Conservation (phyloP, 139 green algal genomes). For the Mychonastes homosphaera region DNA sequence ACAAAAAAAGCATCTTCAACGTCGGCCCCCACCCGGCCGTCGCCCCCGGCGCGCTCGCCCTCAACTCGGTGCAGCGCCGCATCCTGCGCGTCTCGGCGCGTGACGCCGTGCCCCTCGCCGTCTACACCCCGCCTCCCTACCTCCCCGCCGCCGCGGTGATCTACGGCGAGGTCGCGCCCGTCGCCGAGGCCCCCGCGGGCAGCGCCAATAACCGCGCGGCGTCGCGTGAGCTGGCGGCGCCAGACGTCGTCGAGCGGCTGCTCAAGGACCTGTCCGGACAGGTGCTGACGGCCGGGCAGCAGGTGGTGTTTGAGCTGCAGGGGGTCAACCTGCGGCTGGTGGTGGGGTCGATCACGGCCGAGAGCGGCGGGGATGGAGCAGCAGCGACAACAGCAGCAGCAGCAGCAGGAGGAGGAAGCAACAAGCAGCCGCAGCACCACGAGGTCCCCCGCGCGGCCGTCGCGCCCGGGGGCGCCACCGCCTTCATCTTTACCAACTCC, state of each 20-base stretch:
- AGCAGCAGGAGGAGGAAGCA: too few relatives aligned
- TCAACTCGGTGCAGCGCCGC: slow-evolving; percentile 85
- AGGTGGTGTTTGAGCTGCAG: slow-evolving; percentile 80
- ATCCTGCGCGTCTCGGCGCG: slow-evolving; percentile 46
- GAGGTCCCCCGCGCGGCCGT: too few relatives aligned
- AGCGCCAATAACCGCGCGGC: neutral
- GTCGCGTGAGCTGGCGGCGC: slow-evolving; percentile 45
- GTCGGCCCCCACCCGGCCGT: slow-evolving; percentile 38
- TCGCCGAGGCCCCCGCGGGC: slow-evolving; percentile 36
- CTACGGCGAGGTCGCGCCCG: slow-evolving; percentile 52
- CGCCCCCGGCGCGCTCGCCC: slow-evolving; percentile 42
- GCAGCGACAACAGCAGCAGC: slow-evolving; percentile 1
- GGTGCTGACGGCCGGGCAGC: slow-evolving; percentile 66
- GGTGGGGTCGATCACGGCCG: slow-evolving; percentile 13
- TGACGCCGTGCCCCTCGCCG: slow-evolving; percentile 33
- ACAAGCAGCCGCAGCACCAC: too few relatives aligned
- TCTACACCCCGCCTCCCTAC: slow-evolving; percentile 27
- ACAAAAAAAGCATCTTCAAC: slow-evolving; percentile 75
- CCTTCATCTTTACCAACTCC: slow-evolving; percentile 61
- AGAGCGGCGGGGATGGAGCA: neutral
- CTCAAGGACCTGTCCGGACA: slow-evolving; percentile 44
- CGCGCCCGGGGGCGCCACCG: slow-evolving; percentile 24
- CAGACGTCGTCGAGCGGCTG: slow-evolving; percentile 48
- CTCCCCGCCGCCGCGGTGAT: slow-evolving; percentile 50
- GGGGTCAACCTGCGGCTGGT: slow-evolving; percentile 57